A percentile compares a stretch with the other conserved stretches of the same genome.
phyloP scores from a whole-genome alignment of 2,329 filamentous ascomycete genomes.

The Talaromyces sp. region DNA sequence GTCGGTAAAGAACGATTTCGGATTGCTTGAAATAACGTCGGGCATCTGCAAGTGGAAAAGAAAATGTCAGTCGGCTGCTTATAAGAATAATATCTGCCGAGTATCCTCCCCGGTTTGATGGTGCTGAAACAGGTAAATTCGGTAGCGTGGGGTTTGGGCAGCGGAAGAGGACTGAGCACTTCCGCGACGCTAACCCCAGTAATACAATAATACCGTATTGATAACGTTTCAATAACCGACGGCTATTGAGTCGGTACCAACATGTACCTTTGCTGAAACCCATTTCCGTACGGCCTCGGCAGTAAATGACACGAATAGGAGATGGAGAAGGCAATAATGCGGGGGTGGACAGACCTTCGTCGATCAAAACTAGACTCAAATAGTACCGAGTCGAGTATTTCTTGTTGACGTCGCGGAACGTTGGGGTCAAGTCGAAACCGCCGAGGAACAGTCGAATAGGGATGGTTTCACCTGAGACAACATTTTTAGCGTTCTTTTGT shows the following conservation, averaged over 20 bases:
- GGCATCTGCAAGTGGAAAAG: conserved; percentile 57
- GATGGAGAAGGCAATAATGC: neutral
- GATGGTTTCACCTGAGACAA: conserved; percentile 67
- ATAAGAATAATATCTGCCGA: neutral
- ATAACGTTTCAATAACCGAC: conserved; percentile 28
- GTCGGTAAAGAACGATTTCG: conserved; percentile 93
- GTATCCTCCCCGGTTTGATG: neutral
- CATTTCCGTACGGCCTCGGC: neutral
- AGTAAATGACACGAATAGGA: neutral
- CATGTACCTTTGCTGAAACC: neutral
- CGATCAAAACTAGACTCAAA: conserved; percentile 88
- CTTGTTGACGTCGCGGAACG: conserved; percentile 99
- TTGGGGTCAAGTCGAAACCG: conserved; percentile 94
- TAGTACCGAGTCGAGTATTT: conserved; percentile 99
- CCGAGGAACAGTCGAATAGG: conserved; percentile 95
- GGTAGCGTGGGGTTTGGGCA: conserved; percentile 4
- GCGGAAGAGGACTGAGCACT: neutral
- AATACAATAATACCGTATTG: conserved; percentile 5
- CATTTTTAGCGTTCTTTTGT: conserved; percentile 11
- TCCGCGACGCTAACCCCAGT: neutral
- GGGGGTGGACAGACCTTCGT: conserved; percentile 60
- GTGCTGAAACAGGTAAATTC: neutral
- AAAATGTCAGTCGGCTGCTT: neutral
- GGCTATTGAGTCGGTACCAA: conserved; percentile 22
- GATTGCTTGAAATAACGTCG: conserved; percentile 98